Evolutionary conservation across 352 stramenopile species (phyloP), one percentile per base, ranked within the genome.

Genomic region (Pythium utonaiense): DNA sequence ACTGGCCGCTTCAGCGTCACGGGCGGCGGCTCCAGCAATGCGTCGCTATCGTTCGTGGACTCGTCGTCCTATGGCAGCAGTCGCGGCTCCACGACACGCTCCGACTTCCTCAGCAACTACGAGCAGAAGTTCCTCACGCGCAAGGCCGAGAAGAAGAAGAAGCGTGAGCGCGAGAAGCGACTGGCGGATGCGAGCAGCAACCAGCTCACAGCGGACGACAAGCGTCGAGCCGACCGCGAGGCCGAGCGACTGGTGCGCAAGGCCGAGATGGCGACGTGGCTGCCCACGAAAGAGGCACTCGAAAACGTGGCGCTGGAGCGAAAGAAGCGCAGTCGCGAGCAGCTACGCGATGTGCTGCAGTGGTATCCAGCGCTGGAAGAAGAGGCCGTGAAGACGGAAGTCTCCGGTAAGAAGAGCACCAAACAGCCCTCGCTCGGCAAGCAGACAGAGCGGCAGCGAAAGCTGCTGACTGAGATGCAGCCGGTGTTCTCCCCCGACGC

Each of bases 51-150:
- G 12, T 80, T 81, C n/a, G 74, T 74, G 0, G 71, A 66, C 31
- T 84, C 75, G 0, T 60, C 69, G 14, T 81, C 69, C 0, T 53
- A 71, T 24, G 53, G 55, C 31, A 75, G 74, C 67, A 73, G 72
- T 6, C 57, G 67, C 7, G 36, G 21, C 7, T 78, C 70, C 0
- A 75, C 74, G 6, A 60, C 60, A 27, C 78, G 80, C 9, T 78
- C 77, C 7, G 73, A 80, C 38, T 83, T 82, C 25, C 34, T 90
- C 1, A 78, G 62, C 42, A 81, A 51, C 57, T 86, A 73, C 41
- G 78, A 88, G 65, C 69, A 80, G 2, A 81, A 80, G 64, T 86
- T 88, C 47, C 66, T 70, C 21, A 59, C 78, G 19, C 77, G 74
- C 14, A 83, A 86, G 47, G 69, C 69, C 22, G 69, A 77, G 27